phyloP scores from a whole-genome alignment of 2,329 filamentous ascomycete species.

The Botrytis byssoidea region DNA sequence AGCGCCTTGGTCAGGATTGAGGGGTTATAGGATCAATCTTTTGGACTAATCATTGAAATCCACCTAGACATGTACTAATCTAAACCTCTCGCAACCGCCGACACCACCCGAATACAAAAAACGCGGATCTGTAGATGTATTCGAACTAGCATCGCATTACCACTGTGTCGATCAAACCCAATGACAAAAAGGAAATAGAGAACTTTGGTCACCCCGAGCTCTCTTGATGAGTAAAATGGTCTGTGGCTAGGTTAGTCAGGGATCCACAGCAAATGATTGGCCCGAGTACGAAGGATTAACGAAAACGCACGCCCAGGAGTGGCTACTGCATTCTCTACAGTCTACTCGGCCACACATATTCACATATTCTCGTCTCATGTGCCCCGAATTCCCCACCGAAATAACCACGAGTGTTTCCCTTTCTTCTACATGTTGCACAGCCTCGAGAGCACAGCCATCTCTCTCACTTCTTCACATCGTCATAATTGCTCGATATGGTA shows the following conservation, averaged over 20 bases:
- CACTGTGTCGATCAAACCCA: not conserved
- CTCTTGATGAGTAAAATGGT: slow-evolving; percentile 8
- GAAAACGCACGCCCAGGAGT: slow-evolving; percentile 2
- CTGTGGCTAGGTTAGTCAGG: not conserved
- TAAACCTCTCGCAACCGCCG: not conserved
- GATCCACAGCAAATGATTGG: slow-evolving; percentile 6
- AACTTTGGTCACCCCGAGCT: not conserved
- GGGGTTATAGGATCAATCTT: slow-evolving; percentile 1
- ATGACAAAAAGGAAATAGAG: not conserved
- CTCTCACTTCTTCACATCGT: not conserved
- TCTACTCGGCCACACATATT: slow-evolving; percentile 13
- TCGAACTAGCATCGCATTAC: not conserved
- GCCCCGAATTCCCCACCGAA: slow-evolving; percentile 5
- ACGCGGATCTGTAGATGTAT: not conserved
- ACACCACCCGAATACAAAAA: not conserved
- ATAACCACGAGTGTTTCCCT: not conserved
- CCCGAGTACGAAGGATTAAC: slow-evolving; percentile 16
- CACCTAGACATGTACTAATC: not conserved
- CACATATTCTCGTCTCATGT: not conserved
- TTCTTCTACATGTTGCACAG: not conserved
- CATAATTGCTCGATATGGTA: slow-evolving; percentile 1
- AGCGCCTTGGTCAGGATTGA: not conserved
- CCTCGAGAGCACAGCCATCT: slow-evolving; percentile 18
- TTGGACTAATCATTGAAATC: not conserved
- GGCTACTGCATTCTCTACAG: slow-evolving; percentile 13